Evolutionary conservation across 2,329 filamentous ascomycete genomes (phyloP), one percentile per base, ranked within the genome.

Genomic region (Colletotrichum sp.): DNA sequence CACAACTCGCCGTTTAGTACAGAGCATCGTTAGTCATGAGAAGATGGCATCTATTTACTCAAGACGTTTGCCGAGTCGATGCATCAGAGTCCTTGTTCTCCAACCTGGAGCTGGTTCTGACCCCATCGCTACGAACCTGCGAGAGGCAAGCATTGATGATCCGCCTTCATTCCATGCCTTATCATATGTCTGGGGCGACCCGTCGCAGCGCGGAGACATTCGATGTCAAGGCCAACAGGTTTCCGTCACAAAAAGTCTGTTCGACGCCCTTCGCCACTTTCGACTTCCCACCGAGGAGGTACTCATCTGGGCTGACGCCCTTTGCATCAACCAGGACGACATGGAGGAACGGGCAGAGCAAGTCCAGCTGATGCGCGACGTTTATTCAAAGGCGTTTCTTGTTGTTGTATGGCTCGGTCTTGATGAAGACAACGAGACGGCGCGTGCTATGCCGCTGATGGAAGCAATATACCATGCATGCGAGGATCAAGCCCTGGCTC

Each of bases 281-380:
- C 74, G 78, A 4, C 34, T 18, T n/a, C 13, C 52, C 65, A 21
- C 44, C 6, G 44, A 49, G n/a, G 44, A 49, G 44, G n/a, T 49
- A 13, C 10, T 49, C 21, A 64, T 80, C 39, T 80, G 78, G 79
- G 77, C 75, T 4, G 79, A 80, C 69, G 78, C 76, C 5, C 26
- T 80, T 10, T 79, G 74, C 64, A 77, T 80, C 49, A 76, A 80
- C 28, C 78, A 80, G 32, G 68, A 69, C 1, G 72, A 80, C 16
- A 16, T 72, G 12, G 30, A 67, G 7, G 78, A 80, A 65, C 69
- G 74, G 18, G 67, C 71, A 18, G 18, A 70, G 5, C 79, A 80
- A 63, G 71, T 80, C 18, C 44, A 63, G 26, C 57, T 80, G 18
- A 80, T 80, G 76, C 49, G 64, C 1, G 44, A 76, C 9, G 77